phyloP scores from a whole-genome alignment of 2,329 filamentous ascomycete species.

The Paecilomyces fulvus region DNA sequence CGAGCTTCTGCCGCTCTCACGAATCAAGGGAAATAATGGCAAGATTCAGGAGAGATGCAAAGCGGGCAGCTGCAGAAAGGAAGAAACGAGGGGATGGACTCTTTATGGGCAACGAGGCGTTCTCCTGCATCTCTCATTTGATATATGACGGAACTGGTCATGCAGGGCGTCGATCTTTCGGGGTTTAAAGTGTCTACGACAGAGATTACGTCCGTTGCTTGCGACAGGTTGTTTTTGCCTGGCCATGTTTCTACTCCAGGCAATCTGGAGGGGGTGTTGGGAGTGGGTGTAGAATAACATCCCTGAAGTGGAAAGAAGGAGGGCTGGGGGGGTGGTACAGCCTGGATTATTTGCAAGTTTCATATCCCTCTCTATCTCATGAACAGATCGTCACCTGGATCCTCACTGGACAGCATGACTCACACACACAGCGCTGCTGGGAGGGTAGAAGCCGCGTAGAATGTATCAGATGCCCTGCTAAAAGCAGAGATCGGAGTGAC shows the following conservation, averaged over 20 bases:
- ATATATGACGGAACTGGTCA: constrained; percentile 36
- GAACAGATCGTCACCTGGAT: constrained; percentile 9
- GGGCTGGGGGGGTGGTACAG: constrained; percentile 14
- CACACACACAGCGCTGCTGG: constrained; percentile 6
- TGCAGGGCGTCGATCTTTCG: constrained; percentile 37
- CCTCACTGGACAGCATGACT: constrained; percentile 11
- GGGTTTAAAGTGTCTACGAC: constrained; percentile 23
- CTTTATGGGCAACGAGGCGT: constrained; percentile 28
- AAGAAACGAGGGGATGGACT: constrained; percentile 18
- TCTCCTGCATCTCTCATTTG: constrained; percentile 36
- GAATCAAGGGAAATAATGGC: constrained; percentile 6
- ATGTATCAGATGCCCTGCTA: constrained; percentile 11
- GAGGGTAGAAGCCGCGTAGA: constrained; percentile 5
- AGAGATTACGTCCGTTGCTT: constrained; percentile 17
- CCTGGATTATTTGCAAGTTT: constrained; percentile 1
- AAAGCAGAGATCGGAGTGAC: constrained; percentile 6
- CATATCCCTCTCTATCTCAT: constrained; percentile 5
- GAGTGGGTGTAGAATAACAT: constrained; percentile 9
- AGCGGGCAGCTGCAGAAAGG: constrained; percentile 9
- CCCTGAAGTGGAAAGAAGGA: constrained; percentile 12
- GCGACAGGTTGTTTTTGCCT: not conserved
- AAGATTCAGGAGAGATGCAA: constrained; percentile 2
- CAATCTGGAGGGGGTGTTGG: constrained; percentile 4
- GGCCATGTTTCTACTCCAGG: not conserved
- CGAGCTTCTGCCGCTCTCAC: constrained; percentile 4